Conservation (phyloP, 2,329 filamentous ascomycete species). For the Ophiostoma triangulosporum region DNA sequence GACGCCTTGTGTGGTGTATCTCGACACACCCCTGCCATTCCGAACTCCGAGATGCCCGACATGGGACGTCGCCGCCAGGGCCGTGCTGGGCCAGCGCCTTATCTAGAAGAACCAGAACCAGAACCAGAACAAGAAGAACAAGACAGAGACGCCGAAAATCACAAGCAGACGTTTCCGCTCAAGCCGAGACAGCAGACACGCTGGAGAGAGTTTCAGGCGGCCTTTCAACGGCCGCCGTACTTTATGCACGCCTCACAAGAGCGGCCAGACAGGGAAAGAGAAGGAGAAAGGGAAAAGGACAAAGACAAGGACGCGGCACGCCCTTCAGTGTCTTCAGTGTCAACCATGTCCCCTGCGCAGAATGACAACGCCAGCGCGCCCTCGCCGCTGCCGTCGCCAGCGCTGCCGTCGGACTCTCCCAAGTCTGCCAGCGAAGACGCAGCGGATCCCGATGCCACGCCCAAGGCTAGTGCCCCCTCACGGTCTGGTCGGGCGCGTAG, state of each 20-base stretch:
- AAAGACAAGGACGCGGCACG: too few species aligned
- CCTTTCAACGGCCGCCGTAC: neutral
- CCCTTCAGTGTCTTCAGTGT: too few species aligned
- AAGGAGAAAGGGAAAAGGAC: too few species aligned
- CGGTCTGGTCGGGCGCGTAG: constrained; percentile 1
- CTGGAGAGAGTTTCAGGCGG: neutral
- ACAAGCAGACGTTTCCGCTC: neutral
- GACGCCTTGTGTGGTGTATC: too few species aligned
- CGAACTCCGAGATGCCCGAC: neutral
- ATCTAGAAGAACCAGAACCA: neutral
- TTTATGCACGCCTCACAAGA: neutral
- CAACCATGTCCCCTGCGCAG: too few species aligned
- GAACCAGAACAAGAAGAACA: neutral
- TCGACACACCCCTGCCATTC: too few species aligned
- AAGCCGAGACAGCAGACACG: neutral
- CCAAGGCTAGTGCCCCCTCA: neutral
- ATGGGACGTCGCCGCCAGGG: neutral
- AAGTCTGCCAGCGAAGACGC: neutral
- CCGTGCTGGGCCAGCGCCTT: neutral
- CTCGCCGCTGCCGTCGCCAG: neutral
- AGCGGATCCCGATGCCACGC: neutral
- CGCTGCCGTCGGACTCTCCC: neutral
- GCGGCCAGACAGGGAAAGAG: neutral
- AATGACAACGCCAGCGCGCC: too few species aligned
- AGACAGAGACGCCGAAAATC: neutral